Base-by-base conservation (phyloP, 768 basidiomycete genomes). In the Mycena haematopus region DNA sequence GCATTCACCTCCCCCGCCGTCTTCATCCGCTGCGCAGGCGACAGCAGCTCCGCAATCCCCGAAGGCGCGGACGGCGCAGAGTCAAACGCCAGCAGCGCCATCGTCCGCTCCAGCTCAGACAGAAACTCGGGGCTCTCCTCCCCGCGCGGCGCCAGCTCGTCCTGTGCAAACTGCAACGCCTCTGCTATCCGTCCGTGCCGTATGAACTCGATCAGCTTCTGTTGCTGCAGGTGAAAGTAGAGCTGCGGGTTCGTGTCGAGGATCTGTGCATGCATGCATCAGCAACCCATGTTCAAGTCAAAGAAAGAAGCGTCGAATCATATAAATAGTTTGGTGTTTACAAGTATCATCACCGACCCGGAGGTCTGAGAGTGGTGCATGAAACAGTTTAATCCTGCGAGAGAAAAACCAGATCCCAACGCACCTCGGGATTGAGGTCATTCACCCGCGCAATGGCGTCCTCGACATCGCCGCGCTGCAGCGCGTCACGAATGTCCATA, bases 301-400 rank as follows among this genome's bases (percentile, higher is more conserved):
- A 69, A 61, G 52, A 45, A 21, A 55, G 68, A 72, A 33, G 69
- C 69, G 69, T 70, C 67, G 68, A 78, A 83, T 93, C 92, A 95
- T 93, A 90, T 93, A 92, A 93, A 90, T 89, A 31, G 29, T 90
- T 89, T 87, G 82, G 82, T 84, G 76, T 85, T 81, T 80, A 75
- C 70, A 69, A 75, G 71, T 87, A 75, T 96, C 95, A 89, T 92
- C 95, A 95, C 79, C 82, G 90, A 86, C 86, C 79, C 74, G 58
- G 17, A n/a, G 82, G 88, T 80, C 88, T 97, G 82, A 86, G 95
- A 89, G 94, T 96, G 95, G 96, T 97, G 95, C 96, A 97, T 97
- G 93, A 91, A 90, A 86, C 75, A 71, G 70, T 93, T 80, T 90
- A 95, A 96, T 96, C 95, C 80, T 92, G 73, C 68, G 44, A 58